A percentile compares a stretch with the other conserved stretches of the same genome.
Conservation (phyloP, 1,139 yeast genomes). For the Lodderomyces margitis region DNA sequence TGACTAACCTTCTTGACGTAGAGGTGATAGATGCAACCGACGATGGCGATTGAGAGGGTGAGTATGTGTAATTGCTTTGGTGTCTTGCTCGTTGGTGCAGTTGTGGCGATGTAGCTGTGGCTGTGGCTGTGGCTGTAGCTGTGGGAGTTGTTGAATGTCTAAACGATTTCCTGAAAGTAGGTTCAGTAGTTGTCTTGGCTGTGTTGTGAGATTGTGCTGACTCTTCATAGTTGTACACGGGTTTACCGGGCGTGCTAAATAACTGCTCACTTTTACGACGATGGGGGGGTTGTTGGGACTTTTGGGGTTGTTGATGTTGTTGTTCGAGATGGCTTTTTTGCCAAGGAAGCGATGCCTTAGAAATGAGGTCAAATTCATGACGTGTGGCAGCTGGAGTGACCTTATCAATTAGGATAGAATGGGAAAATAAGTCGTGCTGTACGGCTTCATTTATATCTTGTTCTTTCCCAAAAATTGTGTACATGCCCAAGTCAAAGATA, state of each 20-base stretch:
- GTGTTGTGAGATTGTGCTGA: not conserved
- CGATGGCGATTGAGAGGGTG: not conserved
- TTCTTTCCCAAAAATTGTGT: conserved; percentile 10
- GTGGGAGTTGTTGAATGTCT: not conserved
- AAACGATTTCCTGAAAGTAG: not conserved
- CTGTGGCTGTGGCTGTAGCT: not conserved
- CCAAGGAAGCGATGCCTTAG: conserved; percentile 31
- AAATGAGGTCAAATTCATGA: conserved; percentile 17
- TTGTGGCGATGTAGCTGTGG: not conserved
- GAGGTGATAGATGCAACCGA: not conserved
- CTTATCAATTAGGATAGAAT: conserved; percentile 20
- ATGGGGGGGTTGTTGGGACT: not conserved
- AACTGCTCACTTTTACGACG: not conserved
- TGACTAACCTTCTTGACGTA: not conserved
- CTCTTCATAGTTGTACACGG: not conserved
- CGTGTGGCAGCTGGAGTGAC: not conserved
- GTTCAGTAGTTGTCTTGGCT: not conserved
- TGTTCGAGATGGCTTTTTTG: not conserved
- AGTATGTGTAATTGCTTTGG: conserved; percentile 1
- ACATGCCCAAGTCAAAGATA: conserved; percentile 13
- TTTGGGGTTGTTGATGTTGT: no score
- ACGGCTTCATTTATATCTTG: conserved; percentile 4
- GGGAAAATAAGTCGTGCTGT: conserved; percentile 22
- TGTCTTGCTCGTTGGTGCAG: not conserved
- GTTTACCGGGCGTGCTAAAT: not conserved